Evolutionary conservation across 805 yeast species (phyloP).

Genomic region (Candida nanaspora): DNA sequence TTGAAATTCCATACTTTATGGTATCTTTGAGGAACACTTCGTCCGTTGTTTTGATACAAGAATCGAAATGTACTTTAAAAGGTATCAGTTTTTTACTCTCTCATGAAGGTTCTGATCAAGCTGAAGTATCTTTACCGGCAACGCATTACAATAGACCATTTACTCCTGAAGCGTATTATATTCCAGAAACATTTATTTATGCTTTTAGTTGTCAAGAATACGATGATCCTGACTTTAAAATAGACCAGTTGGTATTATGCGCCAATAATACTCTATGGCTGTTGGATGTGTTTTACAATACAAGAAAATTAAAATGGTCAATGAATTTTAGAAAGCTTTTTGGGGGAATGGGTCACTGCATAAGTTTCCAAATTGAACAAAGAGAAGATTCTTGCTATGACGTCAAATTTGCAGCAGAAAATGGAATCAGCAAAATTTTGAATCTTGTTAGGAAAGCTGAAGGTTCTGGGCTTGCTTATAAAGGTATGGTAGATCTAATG

Average conservation of each 20-base stretch:
- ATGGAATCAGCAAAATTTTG: neutral
- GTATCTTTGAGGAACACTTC: slow-evolving; percentile 17
- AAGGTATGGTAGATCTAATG: slow-evolving; percentile 12
- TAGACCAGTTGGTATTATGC: slow-evolving; percentile 24
- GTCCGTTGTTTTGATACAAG: slow-evolving; percentile 20
- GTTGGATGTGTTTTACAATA: slow-evolving; percentile 18
- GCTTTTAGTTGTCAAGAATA: slow-evolving; percentile 12
- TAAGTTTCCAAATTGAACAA: neutral
- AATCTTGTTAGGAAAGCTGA: slow-evolving; percentile 3
- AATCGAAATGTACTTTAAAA: slow-evolving; percentile 12
- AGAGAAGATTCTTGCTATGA: neutral
- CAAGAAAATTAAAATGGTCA: slow-evolving; percentile 9
- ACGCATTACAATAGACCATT: slow-evolving; percentile 1
- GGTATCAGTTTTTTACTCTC: slow-evolving; percentile 19
- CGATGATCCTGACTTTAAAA: slow-evolving; percentile 6
- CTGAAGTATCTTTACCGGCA: slow-evolving; percentile 8
- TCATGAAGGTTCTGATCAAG: slow-evolving; percentile 20
- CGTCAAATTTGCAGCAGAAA: neutral
- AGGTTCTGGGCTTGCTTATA: slow-evolving; percentile 10
- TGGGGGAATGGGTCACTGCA: neutral
- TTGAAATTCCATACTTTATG: slow-evolving; percentile 21
- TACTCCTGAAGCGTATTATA: slow-evolving; percentile 15
- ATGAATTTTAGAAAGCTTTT: slow-evolving; percentile 4
- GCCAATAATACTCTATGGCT: slow-evolving; percentile 14
- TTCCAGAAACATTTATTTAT: slow-evolving; percentile 14